Evolutionary conservation across 495 filamentous ascomycete genomes (phyloP).

Genomic region (Penicillium arizonense): DNA sequence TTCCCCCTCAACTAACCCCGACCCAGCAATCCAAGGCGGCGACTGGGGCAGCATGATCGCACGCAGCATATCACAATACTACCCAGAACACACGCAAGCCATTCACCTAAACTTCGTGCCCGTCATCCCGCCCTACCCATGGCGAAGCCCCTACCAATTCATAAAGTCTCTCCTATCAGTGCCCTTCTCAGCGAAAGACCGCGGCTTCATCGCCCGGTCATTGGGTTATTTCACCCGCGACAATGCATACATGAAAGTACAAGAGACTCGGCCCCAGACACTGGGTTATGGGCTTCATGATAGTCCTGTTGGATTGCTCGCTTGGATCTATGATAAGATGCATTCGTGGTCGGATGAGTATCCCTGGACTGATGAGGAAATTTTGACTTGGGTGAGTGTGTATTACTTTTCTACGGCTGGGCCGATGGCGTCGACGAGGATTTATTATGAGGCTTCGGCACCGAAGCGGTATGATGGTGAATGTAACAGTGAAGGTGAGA

Average conservation of each 20-base stretch:
- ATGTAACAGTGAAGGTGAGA: constrained; percentile 5
- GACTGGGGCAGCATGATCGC: constrained; percentile 49
- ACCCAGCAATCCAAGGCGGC: constrained; percentile 48
- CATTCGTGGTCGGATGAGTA: constrained; percentile 50
- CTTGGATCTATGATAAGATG: constrained; percentile 58
- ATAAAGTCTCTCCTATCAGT: constrained; percentile 31
- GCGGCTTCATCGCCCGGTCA: constrained; percentile 28
- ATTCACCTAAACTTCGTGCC: constrained; percentile 45
- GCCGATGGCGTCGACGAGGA: constrained; percentile 45
- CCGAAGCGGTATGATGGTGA: constrained; percentile 17
- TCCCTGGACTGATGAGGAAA: constrained; percentile 54
- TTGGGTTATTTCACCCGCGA: constrained; percentile 36
- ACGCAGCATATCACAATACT: constrained; percentile 38
- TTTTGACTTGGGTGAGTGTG: constrained; percentile 53
- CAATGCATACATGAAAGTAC: constrained; percentile 43
- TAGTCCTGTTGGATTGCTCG: constrained; percentile 49
- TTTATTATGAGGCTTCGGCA: constrained; percentile 47
- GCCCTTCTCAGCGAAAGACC: constrained; percentile 36
- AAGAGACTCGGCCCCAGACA: constrained; percentile 50
- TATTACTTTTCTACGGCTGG: constrained; percentile 53
- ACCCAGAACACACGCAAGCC: constrained; percentile 40
- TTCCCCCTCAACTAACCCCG: background rate
- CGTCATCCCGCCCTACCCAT: constrained; percentile 31
- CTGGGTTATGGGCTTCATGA: constrained; percentile 50
- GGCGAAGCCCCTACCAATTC: constrained; percentile 32